Conservation (phyloP, 2,329 filamentous ascomycete species). For the Septoria petroselini region DNA sequence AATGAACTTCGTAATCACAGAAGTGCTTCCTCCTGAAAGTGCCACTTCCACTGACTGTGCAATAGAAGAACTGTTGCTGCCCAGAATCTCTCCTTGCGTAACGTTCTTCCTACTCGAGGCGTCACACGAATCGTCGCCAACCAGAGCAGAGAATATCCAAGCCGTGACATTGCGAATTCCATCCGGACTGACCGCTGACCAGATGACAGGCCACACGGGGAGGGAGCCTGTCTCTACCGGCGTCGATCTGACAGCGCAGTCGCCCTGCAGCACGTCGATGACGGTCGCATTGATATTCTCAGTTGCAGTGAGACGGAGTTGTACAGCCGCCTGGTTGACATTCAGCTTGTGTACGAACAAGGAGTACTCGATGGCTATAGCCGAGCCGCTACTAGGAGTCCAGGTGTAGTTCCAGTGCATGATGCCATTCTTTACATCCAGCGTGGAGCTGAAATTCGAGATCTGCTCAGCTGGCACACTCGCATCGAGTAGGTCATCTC, state of each 20-base stretch:
- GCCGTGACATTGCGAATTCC: conserved; percentile 63
- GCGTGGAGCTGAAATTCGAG: conserved; percentile 57
- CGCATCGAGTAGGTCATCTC: conserved; percentile 57
- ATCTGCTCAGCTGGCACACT: conserved; percentile 59
- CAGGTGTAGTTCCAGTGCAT: conserved; percentile 65
- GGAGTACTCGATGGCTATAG: conserved; percentile 62
- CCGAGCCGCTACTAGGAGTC: conserved; percentile 52
- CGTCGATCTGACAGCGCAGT: conserved; percentile 63
- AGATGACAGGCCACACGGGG: conserved; percentile 54
- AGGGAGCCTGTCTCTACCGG: conserved; percentile 57
- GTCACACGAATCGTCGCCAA: conserved; percentile 41
- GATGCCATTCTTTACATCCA: conserved; percentile 62
- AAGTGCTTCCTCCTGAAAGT: conserved; percentile 52
- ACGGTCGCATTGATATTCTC: conserved; percentile 55
- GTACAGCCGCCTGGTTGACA: conserved; percentile 60
- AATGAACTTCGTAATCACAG: conserved; percentile 63
- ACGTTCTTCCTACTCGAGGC: conserved; percentile 46
- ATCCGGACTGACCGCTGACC: conserved; percentile 61
- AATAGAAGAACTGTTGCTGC: conserved; percentile 61
- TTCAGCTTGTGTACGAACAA: conserved; percentile 63
- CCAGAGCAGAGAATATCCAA: conserved; percentile 54
- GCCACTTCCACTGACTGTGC: conserved; percentile 58
- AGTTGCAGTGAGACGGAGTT: conserved; percentile 57
- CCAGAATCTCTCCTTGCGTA: conserved; percentile 49
- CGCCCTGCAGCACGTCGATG: conserved; percentile 66